Evolutionary conservation across 2,329 filamentous ascomycete species (phyloP), one percentile per base, ranked within the genome.

Genomic region (Colletotrichum nymphaeae): DNA sequence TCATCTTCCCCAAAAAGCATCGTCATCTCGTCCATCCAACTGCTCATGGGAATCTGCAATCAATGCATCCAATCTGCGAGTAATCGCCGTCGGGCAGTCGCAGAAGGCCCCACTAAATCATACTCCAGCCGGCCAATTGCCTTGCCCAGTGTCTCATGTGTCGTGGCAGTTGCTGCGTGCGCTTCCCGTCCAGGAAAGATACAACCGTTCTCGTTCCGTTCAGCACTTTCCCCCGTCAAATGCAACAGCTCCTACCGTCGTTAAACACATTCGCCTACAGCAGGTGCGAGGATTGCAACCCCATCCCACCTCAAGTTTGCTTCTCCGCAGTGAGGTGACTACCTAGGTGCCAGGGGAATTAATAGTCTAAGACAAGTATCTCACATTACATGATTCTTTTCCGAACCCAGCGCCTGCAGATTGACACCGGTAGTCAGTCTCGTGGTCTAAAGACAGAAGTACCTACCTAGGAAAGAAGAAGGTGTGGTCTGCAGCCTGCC

Each of bases 21-120:
- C 52, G 35, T 68, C 69, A 57, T 68, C 8, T 63, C 32, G 53
- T 63, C 55, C 30, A 59, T 66, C 63, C 24, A n/a, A 24, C 62
- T 53, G 37, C 35, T 12, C 24, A 53, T 30, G 19, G 56, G 49
- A 59, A 57, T 72, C 64, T 68, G 35, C 49, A 46, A 53, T 52
- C 24, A 57, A 58, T 68, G 68, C 67, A 60, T 22, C 67, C 42
- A n/a, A 49, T 22, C 19, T 49, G 53, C 68, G 55, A 70, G 63
- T 62, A 63, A 58, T 72, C 57, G 37, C 32, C 62, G 37, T 26
- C 62, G 49, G 69, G 64, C 69, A 57, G 35, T 67, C 28, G 64
- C 69, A 72, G 63, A 11, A 35, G 22, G 49, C 64, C 55, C 69
- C 64, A 57, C 49, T 32, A 19, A 3, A 8, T 28, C 9, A 28